Evolutionary conservation across 306 rosid genomes (phyloP).

Genomic region (Oemleria cerasiformis): DNA sequence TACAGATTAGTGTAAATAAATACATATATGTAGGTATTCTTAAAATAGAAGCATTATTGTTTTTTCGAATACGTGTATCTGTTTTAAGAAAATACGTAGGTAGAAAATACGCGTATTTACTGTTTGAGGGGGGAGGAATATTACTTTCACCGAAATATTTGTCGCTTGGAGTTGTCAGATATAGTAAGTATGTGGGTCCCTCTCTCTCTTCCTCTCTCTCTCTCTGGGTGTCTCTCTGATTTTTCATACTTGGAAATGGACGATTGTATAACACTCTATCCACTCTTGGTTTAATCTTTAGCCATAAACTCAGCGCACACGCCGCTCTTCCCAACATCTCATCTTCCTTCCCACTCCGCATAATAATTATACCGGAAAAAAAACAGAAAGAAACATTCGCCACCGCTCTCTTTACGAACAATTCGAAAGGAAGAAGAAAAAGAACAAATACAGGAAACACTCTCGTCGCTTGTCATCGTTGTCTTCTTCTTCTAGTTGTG

Average conservation of each 20-base stretch:
- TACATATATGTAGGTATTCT: no score
- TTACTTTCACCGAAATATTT: neutral
- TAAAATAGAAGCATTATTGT: no score
- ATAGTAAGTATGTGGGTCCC: neutral
- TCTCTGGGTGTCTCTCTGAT: neutral
- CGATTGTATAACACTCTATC: neutral
- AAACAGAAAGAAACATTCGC: constrained; percentile 4
- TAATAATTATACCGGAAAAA: neutral
- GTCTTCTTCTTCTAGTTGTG: neutral
- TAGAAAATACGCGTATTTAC: neutral
- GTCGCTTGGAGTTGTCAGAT: constrained; percentile 11
- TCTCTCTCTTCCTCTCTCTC: neutral
- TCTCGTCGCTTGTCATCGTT: neutral
- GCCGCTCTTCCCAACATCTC: constrained; percentile 9
- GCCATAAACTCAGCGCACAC: constrained; percentile 14
- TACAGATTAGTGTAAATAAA: no score
- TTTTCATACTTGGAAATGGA: constrained; percentile 7
- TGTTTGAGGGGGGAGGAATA: neutral
- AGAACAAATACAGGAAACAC: neutral
- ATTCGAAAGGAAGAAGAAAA: neutral
- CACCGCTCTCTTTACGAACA: neutral
- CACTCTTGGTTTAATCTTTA: neutral
- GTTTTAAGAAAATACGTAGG: neutral
- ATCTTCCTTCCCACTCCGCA: neutral
- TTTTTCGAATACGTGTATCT: no score